Evolutionary conservation across 139 green algal species (phyloP), one percentile per base, ranked within the genome.

Genomic region (Auxenochlorella pyrenoidosa): DNA sequence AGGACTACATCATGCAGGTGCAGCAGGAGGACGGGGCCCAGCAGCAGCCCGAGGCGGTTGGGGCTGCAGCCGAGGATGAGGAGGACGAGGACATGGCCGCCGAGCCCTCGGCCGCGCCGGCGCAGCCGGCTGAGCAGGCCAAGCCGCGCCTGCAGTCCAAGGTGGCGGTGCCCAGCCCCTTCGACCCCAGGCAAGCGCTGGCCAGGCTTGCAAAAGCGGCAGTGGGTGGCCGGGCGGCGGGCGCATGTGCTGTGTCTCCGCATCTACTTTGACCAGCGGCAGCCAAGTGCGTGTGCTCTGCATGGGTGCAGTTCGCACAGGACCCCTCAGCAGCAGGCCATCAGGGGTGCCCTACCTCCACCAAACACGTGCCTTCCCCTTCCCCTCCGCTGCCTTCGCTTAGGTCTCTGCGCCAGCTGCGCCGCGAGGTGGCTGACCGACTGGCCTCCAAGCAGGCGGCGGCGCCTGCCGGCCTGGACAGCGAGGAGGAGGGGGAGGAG

Each of bases 141-240:
- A 43, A 72, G 78, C 41, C 81, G 5, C 66, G 66, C 44, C 18
- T 86, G 34, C 30, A 51, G 32, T 79, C 66, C 65, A 86, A 86
- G 82, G 82, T 86, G 30, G 82, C 78, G 44, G 43, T 85, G 80
- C 63, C 82, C 82, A 79, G 66, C 44, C 82, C 82, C 26, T 86
- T 58, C 44, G 82, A 86, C 66, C 82, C 82, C 66, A 34, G 75
- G 75, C 59, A 30, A 36, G 75, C 44, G 26, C 12, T 3, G 13
- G 3, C 30, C 54, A 8, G 8, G 63, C 30, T 71, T 34, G 63
- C 3, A 36, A 54, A 18, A 10, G 47, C 47, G n/a, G n/a, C n/a
- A n/a, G 6, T 54, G 28, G 26, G 24, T 71, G 63, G 28, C 24
- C 3, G 5, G 18, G 63, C 63, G 28, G 28, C 3, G 5, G 18